Percentiles rank a stretch among this genome's conserved stretches.
phyloP scores from a whole-genome alignment of 208 protist genomes.

The Crithidia expoeki region DNA sequence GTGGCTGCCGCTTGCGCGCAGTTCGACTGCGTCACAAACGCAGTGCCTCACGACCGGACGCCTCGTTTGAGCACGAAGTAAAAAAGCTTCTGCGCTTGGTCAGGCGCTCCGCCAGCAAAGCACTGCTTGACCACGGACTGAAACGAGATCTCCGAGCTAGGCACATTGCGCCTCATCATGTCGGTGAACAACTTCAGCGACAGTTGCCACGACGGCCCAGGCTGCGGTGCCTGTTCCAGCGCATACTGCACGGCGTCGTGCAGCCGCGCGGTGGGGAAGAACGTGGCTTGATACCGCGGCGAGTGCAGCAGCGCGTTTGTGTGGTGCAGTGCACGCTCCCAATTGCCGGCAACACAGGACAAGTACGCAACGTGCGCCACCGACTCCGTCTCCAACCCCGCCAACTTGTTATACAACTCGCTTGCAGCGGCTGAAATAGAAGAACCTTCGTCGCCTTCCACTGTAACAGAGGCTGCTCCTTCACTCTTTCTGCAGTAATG shows the following conservation, averaged over 20 bases:
- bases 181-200: slow-evolving; percentile 65
- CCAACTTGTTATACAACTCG: slow-evolving; percentile 9
- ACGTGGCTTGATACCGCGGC: slow-evolving; percentile 40
- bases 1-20: too few relatives aligned
- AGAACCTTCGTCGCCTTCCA: background rate
- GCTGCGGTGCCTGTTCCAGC: slow-evolving; percentile 55
- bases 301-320: slow-evolving; percentile 57
- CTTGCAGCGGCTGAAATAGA: background rate
- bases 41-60: slow-evolving; percentile 30
- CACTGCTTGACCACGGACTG: slow-evolving; percentile 74
- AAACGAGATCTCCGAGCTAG: slow-evolving; percentile 75
- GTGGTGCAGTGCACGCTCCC: slow-evolving; percentile 53
- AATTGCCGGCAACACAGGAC: slow-evolving; percentile 58
- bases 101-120: slow-evolving; percentile 56
- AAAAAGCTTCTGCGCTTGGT: slow-evolving; percentile 67
- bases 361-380: slow-evolving; percentile 56
- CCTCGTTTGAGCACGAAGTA: slow-evolving; percentile 44
- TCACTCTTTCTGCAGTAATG: background rate
- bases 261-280: slow-evolving; percentile 68
- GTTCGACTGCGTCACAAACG: too few relatives aligned
- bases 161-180: slow-evolving; percentile 65
- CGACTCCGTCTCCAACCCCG: slow-evolving; percentile 63
- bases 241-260: slow-evolving; percentile 88
- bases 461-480: too few relatives aligned
- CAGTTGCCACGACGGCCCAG: slow-evolving; percentile 56